phyloP scores from a whole-genome alignment of 75 land plant genomes.

The Adiantum capillusveneris region DNA sequence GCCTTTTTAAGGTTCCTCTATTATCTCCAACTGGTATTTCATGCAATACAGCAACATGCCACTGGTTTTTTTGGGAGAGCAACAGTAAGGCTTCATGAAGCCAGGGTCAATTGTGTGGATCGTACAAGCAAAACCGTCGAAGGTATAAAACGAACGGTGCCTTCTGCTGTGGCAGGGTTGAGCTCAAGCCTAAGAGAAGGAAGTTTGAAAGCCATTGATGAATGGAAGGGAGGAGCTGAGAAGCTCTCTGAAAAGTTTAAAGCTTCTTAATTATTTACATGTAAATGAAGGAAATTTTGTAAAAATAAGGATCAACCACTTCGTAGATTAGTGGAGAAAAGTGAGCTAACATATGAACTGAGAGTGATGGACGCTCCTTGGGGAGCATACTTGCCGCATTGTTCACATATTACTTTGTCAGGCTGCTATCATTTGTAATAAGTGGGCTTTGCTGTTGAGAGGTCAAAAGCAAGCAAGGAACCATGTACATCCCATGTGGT shows the following conservation, averaged over 20 bases:
- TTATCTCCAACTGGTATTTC: background rate
- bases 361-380: no score
- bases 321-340: no score
- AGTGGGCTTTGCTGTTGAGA: no score
- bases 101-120: background rate
- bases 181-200: constrained; percentile 33
- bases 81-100: constrained; percentile 1
- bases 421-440: no score
- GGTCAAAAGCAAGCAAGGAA: no score
- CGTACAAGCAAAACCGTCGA: constrained; percentile 15
- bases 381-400: no score
- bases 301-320: no score
- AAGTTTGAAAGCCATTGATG: constrained; percentile 52
- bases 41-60: background rate
- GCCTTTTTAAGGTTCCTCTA: constrained; percentile 4
- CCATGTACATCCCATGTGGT: no score
- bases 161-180: constrained; percentile 18
- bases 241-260: constrained; percentile 79
- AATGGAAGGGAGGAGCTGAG: constrained; percentile 72
- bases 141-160: constrained; percentile 23
- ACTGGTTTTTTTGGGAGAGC: constrained; percentile 1
- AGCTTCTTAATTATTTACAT: constrained; percentile 12
- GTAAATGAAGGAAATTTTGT: no score
- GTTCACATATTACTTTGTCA: no score
- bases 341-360: no score